phyloP scores from a whole-genome alignment of 2,329 filamentous ascomycete species.

The Colletotrichum horii region DNA sequence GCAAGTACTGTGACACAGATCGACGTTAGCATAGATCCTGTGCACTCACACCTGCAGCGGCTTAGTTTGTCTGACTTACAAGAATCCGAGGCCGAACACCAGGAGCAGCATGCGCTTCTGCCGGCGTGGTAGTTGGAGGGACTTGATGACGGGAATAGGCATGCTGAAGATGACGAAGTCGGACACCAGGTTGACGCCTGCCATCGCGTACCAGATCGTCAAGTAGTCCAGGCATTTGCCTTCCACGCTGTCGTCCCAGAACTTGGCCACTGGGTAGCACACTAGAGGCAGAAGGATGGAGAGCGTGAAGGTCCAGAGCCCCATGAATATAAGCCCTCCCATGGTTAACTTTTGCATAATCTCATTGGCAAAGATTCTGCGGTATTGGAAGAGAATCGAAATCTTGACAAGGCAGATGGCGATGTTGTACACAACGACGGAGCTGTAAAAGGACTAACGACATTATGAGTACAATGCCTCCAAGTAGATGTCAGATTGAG shows the following conservation, averaged over 20 bases:
- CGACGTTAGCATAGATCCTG: not conserved
- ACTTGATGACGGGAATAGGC: constrained; percentile 29
- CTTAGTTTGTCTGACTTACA: constrained; percentile 24
- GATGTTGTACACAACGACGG: constrained; percentile 39
- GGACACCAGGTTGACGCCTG: constrained; percentile 30
- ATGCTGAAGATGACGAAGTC: constrained; percentile 30
- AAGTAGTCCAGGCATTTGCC: constrained; percentile 30
- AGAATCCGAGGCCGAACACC: constrained; percentile 32
- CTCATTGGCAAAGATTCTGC: constrained; percentile 38
- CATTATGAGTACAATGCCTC: not conserved
- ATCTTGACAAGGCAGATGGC: constrained; percentile 37
- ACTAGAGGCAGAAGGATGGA: constrained; percentile 31
- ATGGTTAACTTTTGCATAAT: constrained; percentile 27
- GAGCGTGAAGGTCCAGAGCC: constrained; percentile 31
- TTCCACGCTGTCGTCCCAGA: constrained; percentile 27
- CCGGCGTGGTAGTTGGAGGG: constrained; percentile 24
- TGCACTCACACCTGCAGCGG: not conserved
- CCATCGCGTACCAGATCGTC: constrained; percentile 32
- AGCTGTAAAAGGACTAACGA: constrained; percentile 32
- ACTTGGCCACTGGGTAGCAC: constrained; percentile 30
- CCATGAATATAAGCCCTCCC: constrained; percentile 29
- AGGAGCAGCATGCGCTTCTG: constrained; percentile 27
- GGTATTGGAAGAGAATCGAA: constrained; percentile 43
- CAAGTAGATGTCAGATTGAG: not conserved
- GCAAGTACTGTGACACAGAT: constrained; percentile 25